phyloP scores from a whole-genome alignment of 2,329 filamentous ascomycete genomes.

The Microcera coccophila region DNA sequence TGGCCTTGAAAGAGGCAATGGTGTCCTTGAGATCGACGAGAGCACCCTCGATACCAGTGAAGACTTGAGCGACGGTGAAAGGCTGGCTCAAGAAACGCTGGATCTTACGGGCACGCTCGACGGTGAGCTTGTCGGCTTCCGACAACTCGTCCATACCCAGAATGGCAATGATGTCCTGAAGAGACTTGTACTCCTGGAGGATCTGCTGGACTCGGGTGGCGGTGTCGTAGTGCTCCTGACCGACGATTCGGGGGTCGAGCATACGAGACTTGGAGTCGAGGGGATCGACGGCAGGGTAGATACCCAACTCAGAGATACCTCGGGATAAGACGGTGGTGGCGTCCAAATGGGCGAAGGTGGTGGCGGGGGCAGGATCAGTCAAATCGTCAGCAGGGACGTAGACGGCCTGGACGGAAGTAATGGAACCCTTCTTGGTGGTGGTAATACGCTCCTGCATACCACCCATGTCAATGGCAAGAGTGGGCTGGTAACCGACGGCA shows the following conservation, averaged over 20 bases:
- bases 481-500: slow-evolving; percentile 99
- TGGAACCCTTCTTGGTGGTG: slow-evolving; percentile 98
- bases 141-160: slow-evolving; percentile 99
- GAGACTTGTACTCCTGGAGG: slow-evolving; percentile 99
- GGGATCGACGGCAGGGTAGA: slow-evolving; percentile 99
- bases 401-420: slow-evolving; percentile 99
- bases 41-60: slow-evolving; percentile 91
- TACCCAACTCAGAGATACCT: slow-evolving; percentile 99
- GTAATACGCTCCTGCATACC: slow-evolving; percentile 99
- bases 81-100: slow-evolving; percentile 99
- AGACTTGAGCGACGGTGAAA: slow-evolving; percentile 83
- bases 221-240: slow-evolving; percentile 94
- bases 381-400: slow-evolving; percentile 99
- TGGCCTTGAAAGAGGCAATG: slow-evolving; percentile 95
- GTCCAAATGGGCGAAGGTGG: slow-evolving; percentile 99
- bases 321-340: slow-evolving; percentile 99
- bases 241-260: slow-evolving; percentile 97
- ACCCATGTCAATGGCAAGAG: slow-evolving; percentile 98
- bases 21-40: slow-evolving; percentile 99
- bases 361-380: slow-evolving; percentile 98
- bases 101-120: slow-evolving; percentile 99
- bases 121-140: slow-evolving; percentile 97
- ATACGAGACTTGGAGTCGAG: slow-evolving; percentile 99
- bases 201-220: slow-evolving; percentile 97
- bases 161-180: slow-evolving; percentile 99